Evolutionary conservation across 306 rosid genomes (phyloP), one percentile per base, ranked within the genome.

Genomic region (Malus sylvestris): DNA sequence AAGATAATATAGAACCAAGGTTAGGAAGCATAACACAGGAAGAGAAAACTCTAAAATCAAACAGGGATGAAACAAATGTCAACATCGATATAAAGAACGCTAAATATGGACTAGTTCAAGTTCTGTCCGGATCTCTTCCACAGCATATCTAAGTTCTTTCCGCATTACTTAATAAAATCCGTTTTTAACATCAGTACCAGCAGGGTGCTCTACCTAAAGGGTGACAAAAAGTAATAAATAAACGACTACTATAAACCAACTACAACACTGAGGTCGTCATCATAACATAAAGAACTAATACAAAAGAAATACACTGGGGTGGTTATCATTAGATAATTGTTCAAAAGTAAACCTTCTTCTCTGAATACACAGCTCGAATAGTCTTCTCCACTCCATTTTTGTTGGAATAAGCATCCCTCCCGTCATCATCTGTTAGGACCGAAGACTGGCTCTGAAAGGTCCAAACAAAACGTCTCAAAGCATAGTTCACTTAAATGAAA

Each of bases 381-480:
- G 86, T 89, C 84, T 74, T 83, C 78, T 83, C 93, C 70, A 38
- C 73, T 80, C 88, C 93, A 83, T 65, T 79, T 80, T 82, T 84
- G 74, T 83, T 78, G 68, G 83, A 68, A 66, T 67, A 81, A 74
- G 80, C 83, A 78, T 83, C 87, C 89, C 75, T 85, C 72, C 92
- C 97, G 81, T 92, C 96, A 79, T 96, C 99, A 75, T 92, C 96
- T 4, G 96, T 92, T 72, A 92, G 84, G 80, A 92, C 90, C 16
- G 96, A 95, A 66, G 99, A 92, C 42, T 90, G 97, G 83, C 98
- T 96, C 98, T 95, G 90, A 77, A 86, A 85, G 68, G 55, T 58
- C 57, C 82, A 67, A 13, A 82, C 46, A 75, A 42, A 82, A 65
- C n/a, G 44, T 51, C 74, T 74, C 63, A 69, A 30, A n/a, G 55